Evolutionary conservation across 2,329 filamentous ascomycete species (phyloP).

Genomic region (Metarhizium sp.): DNA sequence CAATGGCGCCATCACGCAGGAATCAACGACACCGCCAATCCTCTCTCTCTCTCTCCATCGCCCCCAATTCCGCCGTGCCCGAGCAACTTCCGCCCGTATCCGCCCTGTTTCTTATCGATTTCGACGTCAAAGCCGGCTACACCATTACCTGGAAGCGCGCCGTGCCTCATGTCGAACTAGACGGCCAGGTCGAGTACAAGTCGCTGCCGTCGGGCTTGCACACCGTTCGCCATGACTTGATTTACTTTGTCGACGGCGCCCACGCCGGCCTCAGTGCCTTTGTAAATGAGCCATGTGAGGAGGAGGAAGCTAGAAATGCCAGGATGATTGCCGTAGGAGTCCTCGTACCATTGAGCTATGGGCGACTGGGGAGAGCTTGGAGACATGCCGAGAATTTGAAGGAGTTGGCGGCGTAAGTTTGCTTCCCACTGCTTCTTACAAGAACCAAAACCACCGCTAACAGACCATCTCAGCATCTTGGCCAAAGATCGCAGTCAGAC

Average conservation of each 20-base stretch:
- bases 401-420: slow-evolving; percentile 57
- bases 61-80: slow-evolving; percentile 21
- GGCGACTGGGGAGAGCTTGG: slow-evolving; percentile 82
- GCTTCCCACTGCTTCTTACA: background rate
- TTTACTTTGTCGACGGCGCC: slow-evolving; percentile 75
- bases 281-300: slow-evolving; percentile 70
- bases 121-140: slow-evolving; percentile 86
- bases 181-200: slow-evolving; percentile 91
- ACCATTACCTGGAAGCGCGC: slow-evolving; percentile 84
- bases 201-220: slow-evolving; percentile 89
- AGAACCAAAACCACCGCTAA: background rate
- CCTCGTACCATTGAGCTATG: slow-evolving; percentile 76
- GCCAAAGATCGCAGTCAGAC: slow-evolving; percentile 56
- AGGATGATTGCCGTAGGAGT: slow-evolving; percentile 88
- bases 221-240: slow-evolving; percentile 76
- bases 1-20: slow-evolving; percentile 32
- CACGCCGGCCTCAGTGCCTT: slow-evolving; percentile 90
- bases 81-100: slow-evolving; percentile 39
- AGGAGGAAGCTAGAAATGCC: slow-evolving; percentile 71
- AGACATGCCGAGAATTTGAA: slow-evolving; percentile 71
- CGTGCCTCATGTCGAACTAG: slow-evolving; percentile 59
- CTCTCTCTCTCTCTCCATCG: slow-evolving; percentile 21
- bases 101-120: slow-evolving; percentile 80
- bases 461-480: slow-evolving; percentile 36
- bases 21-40: slow-evolving; percentile 27